These are phyloP conservation scores for Arthrobotrys megalospora DNA, from an alignment of 2,329 filamentous ascomycete genomes.

Conservation along the genomic window DNA sequence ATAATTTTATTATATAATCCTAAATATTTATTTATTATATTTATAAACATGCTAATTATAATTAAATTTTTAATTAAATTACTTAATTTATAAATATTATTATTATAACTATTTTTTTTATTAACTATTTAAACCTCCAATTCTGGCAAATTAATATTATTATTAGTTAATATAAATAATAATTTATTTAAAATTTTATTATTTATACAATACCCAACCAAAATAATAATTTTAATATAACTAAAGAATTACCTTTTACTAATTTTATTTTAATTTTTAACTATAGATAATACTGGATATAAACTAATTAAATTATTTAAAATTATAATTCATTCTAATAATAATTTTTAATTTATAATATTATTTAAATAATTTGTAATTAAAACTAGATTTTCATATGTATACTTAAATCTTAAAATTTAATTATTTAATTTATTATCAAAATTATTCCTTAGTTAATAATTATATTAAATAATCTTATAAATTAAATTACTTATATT, in stretches of 20 bases:
- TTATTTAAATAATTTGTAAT: neutral
- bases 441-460: neutral
- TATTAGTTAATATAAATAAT: neutral
- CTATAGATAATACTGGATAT: no score
- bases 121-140: neutral
- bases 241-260: neutral
- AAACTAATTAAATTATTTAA: neutral
- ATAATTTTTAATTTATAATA: conserved; percentile 12
- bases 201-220: no score
- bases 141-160: neutral
- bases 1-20: conserved; percentile 8
- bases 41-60: neutral
- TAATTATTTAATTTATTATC: conserved; percentile 1
- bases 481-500: conserved; percentile 4
- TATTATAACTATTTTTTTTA: neutral
- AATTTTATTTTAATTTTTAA: neutral
- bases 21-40: conserved; percentile 1
- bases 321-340: conserved; percentile 9
- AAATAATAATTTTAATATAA: conserved; percentile 1
- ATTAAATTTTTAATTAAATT: conserved; percentile 6
- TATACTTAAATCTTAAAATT: neutral
- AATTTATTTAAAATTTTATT: no score
- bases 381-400: neutral
- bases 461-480: neutral
- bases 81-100: neutral